Evolutionary conservation across 208 protist species (phyloP), one percentile per base, ranked within the genome.

Genomic region (Trypanosoma cruzi): DNA sequence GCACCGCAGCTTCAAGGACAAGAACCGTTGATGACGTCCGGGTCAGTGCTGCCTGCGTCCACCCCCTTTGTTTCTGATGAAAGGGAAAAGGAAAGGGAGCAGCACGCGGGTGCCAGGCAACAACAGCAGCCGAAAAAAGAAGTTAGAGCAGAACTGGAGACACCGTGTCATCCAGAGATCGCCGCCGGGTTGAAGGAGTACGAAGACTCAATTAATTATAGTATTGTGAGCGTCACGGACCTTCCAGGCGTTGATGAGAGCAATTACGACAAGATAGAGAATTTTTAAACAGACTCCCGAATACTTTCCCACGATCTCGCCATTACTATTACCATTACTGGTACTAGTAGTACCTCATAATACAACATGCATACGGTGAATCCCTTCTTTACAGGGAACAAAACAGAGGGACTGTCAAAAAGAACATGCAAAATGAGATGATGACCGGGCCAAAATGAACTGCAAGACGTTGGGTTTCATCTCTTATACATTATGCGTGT

Each of bases 141-240:
- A n/a, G n/a, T n/a, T n/a, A n/a, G 4, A 49, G 54, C 0, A 22
- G 31, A 2, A 26, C n/a, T n/a, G n/a, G n/a, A n/a, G n/a, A n/a
- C n/a, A n/a, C 50, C 36, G 36, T 28, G 56, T 11, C 62, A 85
- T 69, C 20, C 53, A 55, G 75, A 69, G 26, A 72, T 89, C 34
- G 54, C 40, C 10, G 64, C 71, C 2, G 83, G 69, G 20, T 52
- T 89, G 8, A 68, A 84, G 5, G 65, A 60, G 42, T 90, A 90
- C 54, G 85, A 94, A 50, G 73, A 82, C 26, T 94, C 89, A 32
- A 63, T 94, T 22, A 42, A 68, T 4, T 94, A 87, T 69, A 86
- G 80, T 16, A 79, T 89, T 42, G 60, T 55, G 0, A 73, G 34
- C 28, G 8, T 60, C 20, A n/a, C 16, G 1, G 37, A 67, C 48